These are phyloP conservation scores for Recurvomyces mirabilis DNA, from an alignment of 495 filamentous ascomycete species.

Conservation along the genomic window DNA sequence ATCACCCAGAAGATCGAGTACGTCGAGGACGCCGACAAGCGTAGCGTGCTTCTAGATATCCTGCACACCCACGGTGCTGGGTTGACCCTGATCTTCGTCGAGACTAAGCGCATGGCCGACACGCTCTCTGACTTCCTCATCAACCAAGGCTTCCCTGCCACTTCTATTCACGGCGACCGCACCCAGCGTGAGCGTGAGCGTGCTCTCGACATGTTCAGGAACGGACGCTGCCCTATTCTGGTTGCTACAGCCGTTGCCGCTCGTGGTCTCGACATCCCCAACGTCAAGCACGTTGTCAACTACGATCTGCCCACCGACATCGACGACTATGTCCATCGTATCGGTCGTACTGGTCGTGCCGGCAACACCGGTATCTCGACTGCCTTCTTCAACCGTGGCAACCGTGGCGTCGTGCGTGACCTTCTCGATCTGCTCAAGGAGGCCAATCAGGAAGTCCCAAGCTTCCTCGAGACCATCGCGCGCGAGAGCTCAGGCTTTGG, in stretches of 20 bases:
- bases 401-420: conserved; percentile 92
- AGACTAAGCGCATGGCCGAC: conserved; percentile 99
- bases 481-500: conserved; percentile 72
- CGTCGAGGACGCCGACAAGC: conserved; percentile 94
- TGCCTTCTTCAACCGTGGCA: conserved; percentile 98
- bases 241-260: conserved; percentile 96
- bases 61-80: conserved; percentile 88
- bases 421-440: conserved; percentile 94
- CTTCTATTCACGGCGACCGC: conserved; percentile 90
- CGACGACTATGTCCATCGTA: conserved; percentile 98
- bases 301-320: conserved; percentile 98
- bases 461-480: conserved; percentile 91
- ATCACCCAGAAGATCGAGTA: conserved; percentile 99
- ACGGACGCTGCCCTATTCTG: conserved; percentile 84
- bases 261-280: conserved; percentile 91
- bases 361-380: conserved; percentile 98
- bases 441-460: conserved; percentile 89
- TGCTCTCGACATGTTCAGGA: conserved; percentile 91
- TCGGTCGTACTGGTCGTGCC: conserved; percentile 98
- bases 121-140: conserved; percentile 93
- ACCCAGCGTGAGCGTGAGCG: conserved; percentile 98
- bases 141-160: conserved; percentile 97
- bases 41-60: conserved; percentile 91
- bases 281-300: conserved; percentile 97
- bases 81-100: conserved; percentile 93